phyloP scores from a whole-genome alignment of 805 yeast species.

The Saccharomyces jurei region DNA sequence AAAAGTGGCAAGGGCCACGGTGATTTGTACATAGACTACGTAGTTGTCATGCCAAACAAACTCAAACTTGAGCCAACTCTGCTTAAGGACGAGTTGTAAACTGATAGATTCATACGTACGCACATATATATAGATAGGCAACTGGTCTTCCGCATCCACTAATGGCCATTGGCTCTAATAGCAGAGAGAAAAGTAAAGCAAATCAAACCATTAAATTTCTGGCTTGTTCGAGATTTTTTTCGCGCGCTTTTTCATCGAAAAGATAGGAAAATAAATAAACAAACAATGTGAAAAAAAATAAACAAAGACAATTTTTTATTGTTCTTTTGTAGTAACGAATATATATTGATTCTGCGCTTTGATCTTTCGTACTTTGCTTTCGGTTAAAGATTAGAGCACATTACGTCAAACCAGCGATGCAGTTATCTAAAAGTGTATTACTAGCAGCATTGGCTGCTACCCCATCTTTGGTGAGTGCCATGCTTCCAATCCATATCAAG shows the following conservation, averaged over 20 bases:
- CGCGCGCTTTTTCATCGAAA: background rate
- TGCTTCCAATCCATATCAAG: slow-evolving; percentile 49
- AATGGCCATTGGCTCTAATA: background rate
- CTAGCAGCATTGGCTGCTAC: slow-evolving; percentile 10
- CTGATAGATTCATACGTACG: background rate
- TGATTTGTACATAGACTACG: slow-evolving; percentile 44
- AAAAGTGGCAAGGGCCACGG: slow-evolving; percentile 42
- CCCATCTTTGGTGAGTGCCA: slow-evolving; percentile 31
- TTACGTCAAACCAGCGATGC: background rate
- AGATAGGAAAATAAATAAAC: background rate
- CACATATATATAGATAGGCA: background rate
- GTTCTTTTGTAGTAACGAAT: background rate
- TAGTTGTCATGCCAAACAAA: slow-evolving; percentile 36
- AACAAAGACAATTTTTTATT: background rate
- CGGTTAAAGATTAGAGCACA: background rate
- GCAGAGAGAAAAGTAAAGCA: background rate
- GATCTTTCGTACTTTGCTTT: background rate
- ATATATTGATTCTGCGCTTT: background rate
- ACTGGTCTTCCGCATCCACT: background rate
- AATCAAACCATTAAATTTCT: background rate
- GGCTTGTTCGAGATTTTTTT: background rate
- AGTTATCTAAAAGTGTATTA: slow-evolving; percentile 5
- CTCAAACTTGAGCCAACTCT: background rate
- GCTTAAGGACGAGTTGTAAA: background rate
- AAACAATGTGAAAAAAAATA: background rate